Base-by-base conservation (phyloP, 73 alveolate species). In the Blepharisma stoltei region DNA sequence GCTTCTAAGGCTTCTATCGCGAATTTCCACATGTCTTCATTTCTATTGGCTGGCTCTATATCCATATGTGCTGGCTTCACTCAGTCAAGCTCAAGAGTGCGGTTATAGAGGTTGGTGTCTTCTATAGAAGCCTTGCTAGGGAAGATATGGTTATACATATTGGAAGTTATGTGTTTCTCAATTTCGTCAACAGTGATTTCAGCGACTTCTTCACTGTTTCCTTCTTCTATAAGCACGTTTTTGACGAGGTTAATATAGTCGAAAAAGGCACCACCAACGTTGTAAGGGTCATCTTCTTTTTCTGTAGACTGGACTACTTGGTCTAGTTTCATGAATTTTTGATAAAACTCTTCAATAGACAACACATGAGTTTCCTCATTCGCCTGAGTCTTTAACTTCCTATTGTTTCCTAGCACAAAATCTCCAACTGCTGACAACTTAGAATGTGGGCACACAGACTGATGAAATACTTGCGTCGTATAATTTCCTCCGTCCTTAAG, bases 111-210 rank as follows among this genome's bases (percentile, higher is more conserved):
- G 3, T 38, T n/a, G 11, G 54, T 69, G 5, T 69, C 79, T n/a
- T 69, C 27, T n/a, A 9, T n/a, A 18, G 79, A 44, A 18, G 71
- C 67, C 14, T 25, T 37, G 14, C 11, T n/a, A 0, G 79, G 79
- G 79, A 69, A 69, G 5, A 69, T 69, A 4, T 69, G 41, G 32
- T 9, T 11, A 44, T 18, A 46, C 79, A 69, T 69, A 9, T n/a
- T 69, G 1, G 79, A 44, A n/a, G 67, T 69, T 1, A 69, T 37
- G 27, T 69, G 65, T 69, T 69, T 69, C 5, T 69, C 79, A 1
- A 69, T 46, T 69, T 44, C 79, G 11, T 69, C 79, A 23, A 69
- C 45, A 60, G 73, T 38, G 46, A 60, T 60, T 60, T 60, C 73
- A 14, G 23, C 46, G 0, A 14, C 48, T 14, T 60, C 73, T 18